Percentiles rank a stretch among this genome's conserved stretches.
phyloP scores from a whole-genome alignment of 2,329 filamentous ascomycete species.

The Colletotrichum caudatum region DNA sequence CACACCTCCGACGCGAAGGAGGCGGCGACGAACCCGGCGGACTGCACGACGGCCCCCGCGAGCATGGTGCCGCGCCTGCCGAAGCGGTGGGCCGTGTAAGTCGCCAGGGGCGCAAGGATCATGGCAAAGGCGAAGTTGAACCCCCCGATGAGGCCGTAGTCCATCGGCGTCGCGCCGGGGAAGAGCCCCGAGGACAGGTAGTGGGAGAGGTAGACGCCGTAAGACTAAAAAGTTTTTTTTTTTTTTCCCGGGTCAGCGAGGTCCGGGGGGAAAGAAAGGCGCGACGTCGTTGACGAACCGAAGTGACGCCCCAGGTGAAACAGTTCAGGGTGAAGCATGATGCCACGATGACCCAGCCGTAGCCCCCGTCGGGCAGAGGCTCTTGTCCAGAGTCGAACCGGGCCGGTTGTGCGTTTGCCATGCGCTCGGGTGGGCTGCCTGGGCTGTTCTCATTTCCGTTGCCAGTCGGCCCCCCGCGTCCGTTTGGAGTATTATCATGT shows the following conservation, averaged over 20 bases:
- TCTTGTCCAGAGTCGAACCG: neutral
- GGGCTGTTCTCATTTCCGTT: neutral
- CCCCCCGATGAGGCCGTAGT: neutral
- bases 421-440: neutral
- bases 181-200: neutral
- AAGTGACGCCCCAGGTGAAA: neutral
- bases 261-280: neutral
- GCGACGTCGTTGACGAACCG: neutral
- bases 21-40: slow-evolving; percentile 37
- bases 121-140: slow-evolving; percentile 29
- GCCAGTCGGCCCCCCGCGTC: neutral
- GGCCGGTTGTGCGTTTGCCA: neutral
- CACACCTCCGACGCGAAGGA: neutral
- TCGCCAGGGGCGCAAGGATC: slow-evolving; percentile 17
- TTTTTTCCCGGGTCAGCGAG: neutral
- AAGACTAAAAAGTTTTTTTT: neutral
- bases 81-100: slow-evolving; percentile 5
- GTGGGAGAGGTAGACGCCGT: neutral
- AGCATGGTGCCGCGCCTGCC: slow-evolving; percentile 44
- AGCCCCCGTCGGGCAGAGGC: neutral
- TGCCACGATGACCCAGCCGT: neutral
- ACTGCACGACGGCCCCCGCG: slow-evolving; percentile 51
- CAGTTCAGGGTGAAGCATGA: neutral
- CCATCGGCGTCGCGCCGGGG: neutral
- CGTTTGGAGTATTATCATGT: neutral